Base-by-base conservation (phyloP, 2,329 filamentous ascomycete genomes). In the Bipolaris cookei region DNA sequence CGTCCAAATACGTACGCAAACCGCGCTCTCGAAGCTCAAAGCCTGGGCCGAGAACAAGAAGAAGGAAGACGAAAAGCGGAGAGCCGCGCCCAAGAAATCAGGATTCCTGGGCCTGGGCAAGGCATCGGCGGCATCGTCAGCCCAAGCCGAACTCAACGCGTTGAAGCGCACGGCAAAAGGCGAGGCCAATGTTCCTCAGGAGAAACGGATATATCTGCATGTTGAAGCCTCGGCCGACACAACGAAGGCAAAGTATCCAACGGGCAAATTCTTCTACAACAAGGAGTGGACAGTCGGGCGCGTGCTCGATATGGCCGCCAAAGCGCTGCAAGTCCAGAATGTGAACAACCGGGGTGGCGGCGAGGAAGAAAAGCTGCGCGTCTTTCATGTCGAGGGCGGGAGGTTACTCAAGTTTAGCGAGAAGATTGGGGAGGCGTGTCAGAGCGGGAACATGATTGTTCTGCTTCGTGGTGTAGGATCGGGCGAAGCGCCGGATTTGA, bases 301-400 rank as follows among this genome's bases (percentile, higher is more conserved):
- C 45, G 83, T 95, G 18, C 78, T 96, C 51, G 92, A 96, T 72
- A 84, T 88, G 4, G 91, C 91, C 14, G 91, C 92, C 0, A 88
- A 85, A 76, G 84, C 85, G 54, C 75, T 96, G 57, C 90, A 94
- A 78, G 87, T 96, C 7, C 84, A 90, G 70, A 96, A 96, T 65
- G 77, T 94, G 62, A 96, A 96, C 71, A 96, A 96, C 68, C 83
- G 89, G 66, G 88, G 86, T 0, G 85, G 84, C 2, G 84, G 88
- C 11, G 91, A 96, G 79, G 88, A 90, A 73, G 88, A 92, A 57
- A 90, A 90, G 76, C 75, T 99, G 63, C 81, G 95, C 7, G 87
- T 99, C 0, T 99, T 97, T 71, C 93, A 98, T 74, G 91, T 99
- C 0, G 93, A 99, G 73, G 91, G 90, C 0, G 95, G 95, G 0